These are phyloP conservation scores for Phyllachora maydis DNA, from an alignment of 2,329 filamentous ascomycete genomes.

Conservation along the genomic window DNA sequence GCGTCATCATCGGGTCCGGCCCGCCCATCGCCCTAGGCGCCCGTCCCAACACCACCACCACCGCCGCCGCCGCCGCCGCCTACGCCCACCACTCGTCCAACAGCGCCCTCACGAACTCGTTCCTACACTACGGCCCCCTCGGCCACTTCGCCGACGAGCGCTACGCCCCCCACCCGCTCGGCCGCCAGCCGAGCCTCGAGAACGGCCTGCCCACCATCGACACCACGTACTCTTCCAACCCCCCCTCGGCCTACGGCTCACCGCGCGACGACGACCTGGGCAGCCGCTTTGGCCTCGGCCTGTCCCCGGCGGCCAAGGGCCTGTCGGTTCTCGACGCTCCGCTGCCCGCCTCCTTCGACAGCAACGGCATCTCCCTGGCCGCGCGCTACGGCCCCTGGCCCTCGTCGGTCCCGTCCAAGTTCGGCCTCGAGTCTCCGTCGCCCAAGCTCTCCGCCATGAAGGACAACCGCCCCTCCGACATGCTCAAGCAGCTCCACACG, in stretches of 20 bases:
- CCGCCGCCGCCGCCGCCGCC: too few relatives aligned
- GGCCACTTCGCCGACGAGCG: conserved; percentile 16
- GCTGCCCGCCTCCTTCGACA: conserved; percentile 86
- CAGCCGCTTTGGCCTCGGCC: conserved; percentile 42
- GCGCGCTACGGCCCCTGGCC: conserved; percentile 80
- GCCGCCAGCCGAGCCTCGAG: conserved; percentile 29
- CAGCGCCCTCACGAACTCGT: conserved; percentile 52
- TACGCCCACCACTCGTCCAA: conserved; percentile 45
- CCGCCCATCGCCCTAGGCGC: conserved; percentile 39
- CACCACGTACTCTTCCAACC: conserved; percentile 32
- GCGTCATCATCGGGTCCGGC: conserved; percentile 43
- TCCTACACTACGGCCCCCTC: conserved; percentile 42
- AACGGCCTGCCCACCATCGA: conserved; percentile 36
- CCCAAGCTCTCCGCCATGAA: conserved; percentile 46
- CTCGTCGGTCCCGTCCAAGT: conserved; percentile 80
- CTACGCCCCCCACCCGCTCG: conserved; percentile 20
- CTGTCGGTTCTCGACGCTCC: conserved; percentile 88
- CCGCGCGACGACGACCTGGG: conserved; percentile 49
- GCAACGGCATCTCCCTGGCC: conserved; percentile 81
- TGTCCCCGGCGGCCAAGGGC: conserved; percentile 54
- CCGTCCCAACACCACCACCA: conserved; percentile 44
- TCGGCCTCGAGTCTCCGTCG: conserved; percentile 71
- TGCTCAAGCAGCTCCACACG: conserved; percentile 42
- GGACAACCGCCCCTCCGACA: conserved; percentile 38
- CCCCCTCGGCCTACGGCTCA: conserved; percentile 53